These are phyloP conservation scores for Basidiobolus meristosporus DNA, from an alignment of 371 early-diverging fungal genomes.

Conservation along the genomic window DNA sequence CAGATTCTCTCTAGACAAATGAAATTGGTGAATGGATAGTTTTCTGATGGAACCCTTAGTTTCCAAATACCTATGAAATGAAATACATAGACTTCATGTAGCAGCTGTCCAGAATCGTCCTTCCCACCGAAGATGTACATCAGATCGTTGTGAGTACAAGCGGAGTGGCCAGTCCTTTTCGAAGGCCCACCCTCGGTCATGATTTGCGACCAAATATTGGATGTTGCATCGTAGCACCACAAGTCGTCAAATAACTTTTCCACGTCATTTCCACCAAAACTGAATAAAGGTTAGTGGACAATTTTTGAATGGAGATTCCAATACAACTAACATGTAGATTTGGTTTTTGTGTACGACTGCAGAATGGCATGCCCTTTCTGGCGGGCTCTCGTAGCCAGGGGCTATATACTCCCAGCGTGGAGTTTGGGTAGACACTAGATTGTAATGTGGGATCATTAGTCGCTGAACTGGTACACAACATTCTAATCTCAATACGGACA, in stretches of 20 bases:
- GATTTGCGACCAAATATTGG: conserved; percentile 36
- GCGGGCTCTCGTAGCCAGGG: conserved; percentile 25
- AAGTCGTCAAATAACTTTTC: conserved; percentile 47
- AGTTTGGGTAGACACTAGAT: conserved; percentile 22
- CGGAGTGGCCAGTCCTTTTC: conserved; percentile 40
- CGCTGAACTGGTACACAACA: no score
- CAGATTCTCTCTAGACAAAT: no score
- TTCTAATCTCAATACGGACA: no score
- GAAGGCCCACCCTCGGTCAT: conserved; percentile 40
- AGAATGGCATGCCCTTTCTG: conserved; percentile 32
- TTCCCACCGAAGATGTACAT: conserved; percentile 60
- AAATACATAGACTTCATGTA: conserved; percentile 53
- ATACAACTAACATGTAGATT: conserved; percentile 45
- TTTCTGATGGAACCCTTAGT: no score
- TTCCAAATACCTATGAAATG: conserved; percentile 42
- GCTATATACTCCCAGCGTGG: conserved; percentile 29
- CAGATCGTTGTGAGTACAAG: conserved; percentile 47
- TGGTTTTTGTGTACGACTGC: conserved; percentile 29
- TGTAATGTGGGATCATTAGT: no score
- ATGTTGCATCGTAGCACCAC: conserved; percentile 43
- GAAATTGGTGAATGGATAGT: no score
- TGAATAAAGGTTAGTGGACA: no score
- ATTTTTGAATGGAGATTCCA: no score
- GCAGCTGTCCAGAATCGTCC: conserved; percentile 26
- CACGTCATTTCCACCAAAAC: conserved; percentile 58